Conservation (phyloP, 768 basidiomycete species). For the Serendipita sp. region DNA sequence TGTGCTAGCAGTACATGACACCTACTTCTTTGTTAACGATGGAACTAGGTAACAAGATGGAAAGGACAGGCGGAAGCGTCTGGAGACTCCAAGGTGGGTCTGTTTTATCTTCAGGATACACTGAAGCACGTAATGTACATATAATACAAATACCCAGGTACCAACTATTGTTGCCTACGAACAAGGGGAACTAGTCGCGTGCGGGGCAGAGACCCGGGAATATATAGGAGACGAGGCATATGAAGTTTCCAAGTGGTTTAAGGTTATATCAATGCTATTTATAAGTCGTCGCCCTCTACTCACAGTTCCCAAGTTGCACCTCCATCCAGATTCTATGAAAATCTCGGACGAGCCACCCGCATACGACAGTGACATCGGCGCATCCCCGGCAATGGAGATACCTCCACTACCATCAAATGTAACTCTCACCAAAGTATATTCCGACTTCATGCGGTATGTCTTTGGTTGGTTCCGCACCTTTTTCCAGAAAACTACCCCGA, state of each 20-base stretch:
- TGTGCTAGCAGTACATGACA: neutral
- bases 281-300: neutral
- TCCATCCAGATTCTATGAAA: neutral
- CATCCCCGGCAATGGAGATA: neutral
- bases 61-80: neutral
- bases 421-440: slow-evolving; percentile 1
- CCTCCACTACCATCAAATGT: slow-evolving; percentile 1
- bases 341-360: too few species aligned
- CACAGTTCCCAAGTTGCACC: neutral
- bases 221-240: neutral
- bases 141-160: neutral
- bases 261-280: neutral
- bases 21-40: neutral
- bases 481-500: neutral
- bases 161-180: slow-evolving; percentile 3
- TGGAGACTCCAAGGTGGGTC: neutral
- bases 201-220: neutral
- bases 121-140: too few species aligned
- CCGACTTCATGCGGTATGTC: neutral
- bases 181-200: neutral
- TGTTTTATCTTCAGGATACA: neutral
- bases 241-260: slow-evolving; percentile 1
- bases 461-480: neutral
- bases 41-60: slow-evolving; percentile 1
- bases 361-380: too few species aligned